Conservation (phyloP, 2,329 filamentous ascomycete genomes). For the Pseudocercospora eumusae region DNA sequence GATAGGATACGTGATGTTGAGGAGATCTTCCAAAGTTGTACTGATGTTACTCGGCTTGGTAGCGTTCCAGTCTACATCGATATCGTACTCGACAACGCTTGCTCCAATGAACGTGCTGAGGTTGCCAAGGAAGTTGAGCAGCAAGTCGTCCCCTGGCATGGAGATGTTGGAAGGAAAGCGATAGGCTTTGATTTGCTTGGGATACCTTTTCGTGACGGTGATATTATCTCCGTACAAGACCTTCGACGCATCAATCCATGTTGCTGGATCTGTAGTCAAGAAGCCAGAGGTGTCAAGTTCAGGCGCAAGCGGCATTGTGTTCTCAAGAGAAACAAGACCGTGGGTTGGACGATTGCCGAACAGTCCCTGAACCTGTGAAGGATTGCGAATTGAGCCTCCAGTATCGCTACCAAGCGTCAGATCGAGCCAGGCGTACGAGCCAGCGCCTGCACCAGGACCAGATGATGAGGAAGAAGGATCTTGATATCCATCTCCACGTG, state of each 20-base stretch:
- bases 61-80: constrained; percentile 42
- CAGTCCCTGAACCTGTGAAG: constrained; percentile 52
- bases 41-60: constrained; percentile 38
- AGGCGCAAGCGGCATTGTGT: constrained; percentile 53
- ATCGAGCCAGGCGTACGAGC: constrained; percentile 54
- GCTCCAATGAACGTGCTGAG: constrained; percentile 48
- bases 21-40: constrained; percentile 40
- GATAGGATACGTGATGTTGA: constrained; percentile 50
- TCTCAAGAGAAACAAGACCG: constrained; percentile 49
- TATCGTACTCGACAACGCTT: constrained; percentile 41
- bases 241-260: constrained; percentile 49
- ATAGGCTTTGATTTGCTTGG: constrained; percentile 46
- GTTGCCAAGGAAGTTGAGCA: constrained; percentile 48
- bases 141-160: constrained; percentile 43
- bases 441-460: constrained; percentile 51
- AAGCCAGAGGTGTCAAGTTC: constrained; percentile 53
- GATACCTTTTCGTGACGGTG: constrained; percentile 46
- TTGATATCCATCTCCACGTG: constrained; percentile 49
- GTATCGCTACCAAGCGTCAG: constrained; percentile 54
- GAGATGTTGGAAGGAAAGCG: constrained; percentile 46
- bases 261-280: constrained; percentile 47
- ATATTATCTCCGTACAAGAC: constrained; percentile 51
- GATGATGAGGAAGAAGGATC: constrained; percentile 52
- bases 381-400: constrained; percentile 53
- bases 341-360: constrained; percentile 55